Evolutionary conservation across 495 filamentous ascomycete genomes (phyloP), one percentile per base, ranked within the genome.

Genomic region (Xanthoparmelia taractica): DNA sequence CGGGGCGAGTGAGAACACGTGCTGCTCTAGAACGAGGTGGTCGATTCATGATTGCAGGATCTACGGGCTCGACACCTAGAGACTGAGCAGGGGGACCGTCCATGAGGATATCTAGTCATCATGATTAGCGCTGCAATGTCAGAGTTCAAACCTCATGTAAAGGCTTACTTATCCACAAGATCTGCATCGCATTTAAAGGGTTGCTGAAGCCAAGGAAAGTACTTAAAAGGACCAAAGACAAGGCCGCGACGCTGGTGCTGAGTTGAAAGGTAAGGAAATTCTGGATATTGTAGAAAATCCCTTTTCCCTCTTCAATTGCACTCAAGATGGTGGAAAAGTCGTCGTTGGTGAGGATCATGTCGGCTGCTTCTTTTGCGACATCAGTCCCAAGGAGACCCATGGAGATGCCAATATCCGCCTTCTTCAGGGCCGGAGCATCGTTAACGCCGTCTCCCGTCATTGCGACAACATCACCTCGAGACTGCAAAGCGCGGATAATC

Each of bases 391-490:
- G 85, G 68, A 85, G 82, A 64, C 94, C 94, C 94, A 98, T 98
- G 17, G 92, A 90, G 63, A 98, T 93, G 37, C 94, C 94, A 74
- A 98, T 98, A 69, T 98, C 94, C 5, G 94, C 94, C 75, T 92
- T 95, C 75, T 98, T 98, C 60, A 98, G 78, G 5, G 94, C 94
- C 4, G 94, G 94, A 27, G 94, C 94, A 76, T 98, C 94, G 68
- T 98, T 98, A 56, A 98, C 94, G 60, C 94, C 94, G 68, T 98
- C 94, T 11, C 94, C 94, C 8, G 94, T 98, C 94, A 98, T 98
- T 60, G 94, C 94, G 52, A 98, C 95, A 36, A 98, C 92, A 74
- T 97, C 95, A 37, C 95, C 94, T 36, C 93, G 89, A 45, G 88
- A 82, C 70, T 98, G 94, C 40, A 98, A 84, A 0, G 94, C 95